Evolutionary conservation across 2,329 filamentous ascomycete species (phyloP), one percentile per base, ranked within the genome.

Genomic region (Fusarium nurragi): DNA sequence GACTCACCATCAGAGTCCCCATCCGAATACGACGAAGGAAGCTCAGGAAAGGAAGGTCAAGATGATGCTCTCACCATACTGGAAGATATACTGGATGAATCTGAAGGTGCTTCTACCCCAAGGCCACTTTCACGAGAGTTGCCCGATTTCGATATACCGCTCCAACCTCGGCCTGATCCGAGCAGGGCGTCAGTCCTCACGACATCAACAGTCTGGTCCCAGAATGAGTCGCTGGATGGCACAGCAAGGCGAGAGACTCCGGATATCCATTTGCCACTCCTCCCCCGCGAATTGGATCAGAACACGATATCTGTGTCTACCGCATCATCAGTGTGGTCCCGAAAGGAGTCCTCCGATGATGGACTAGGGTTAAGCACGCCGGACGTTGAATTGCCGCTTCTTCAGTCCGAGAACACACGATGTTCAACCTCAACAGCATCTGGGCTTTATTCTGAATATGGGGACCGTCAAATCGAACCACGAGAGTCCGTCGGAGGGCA

Each of bases 371-470:
- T 64, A 19, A 38, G 26, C 26, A 67, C 51, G 4, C 49, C 64
- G 3, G 54, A 54, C 14, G n/a, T 52, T 30, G 38, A 46, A 36
- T 16, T 55, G n/a, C 64, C 49, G 6, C 58, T 66, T n/a, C 41
- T 55, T 13, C 53, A 59, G 23, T 37, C 63, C 19, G 43, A 45
- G 19, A 47, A 51, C 19, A 43, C 49, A 30, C 49, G 46, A 14
- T 60, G 49, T 64, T 66, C 64, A 11, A 51, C 59, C 19, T 66
- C 64, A 9, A 67, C 64, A 22, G 30, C 46, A n/a, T 65, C 62
- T 7, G 54, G 54, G 22, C 32, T 48, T 8, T 55, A 67, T 26
- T 54, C 45, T n/a, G 63, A 66, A 22, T 39, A 54, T 21, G 46
- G 34, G 16, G 45, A 58, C 14, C 16, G 41, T 14, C 30, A 16